Evolutionary conservation across 306 rosid genomes (phyloP), one percentile per base, ranked within the genome.

Genomic region (Parietaria judaica): DNA sequence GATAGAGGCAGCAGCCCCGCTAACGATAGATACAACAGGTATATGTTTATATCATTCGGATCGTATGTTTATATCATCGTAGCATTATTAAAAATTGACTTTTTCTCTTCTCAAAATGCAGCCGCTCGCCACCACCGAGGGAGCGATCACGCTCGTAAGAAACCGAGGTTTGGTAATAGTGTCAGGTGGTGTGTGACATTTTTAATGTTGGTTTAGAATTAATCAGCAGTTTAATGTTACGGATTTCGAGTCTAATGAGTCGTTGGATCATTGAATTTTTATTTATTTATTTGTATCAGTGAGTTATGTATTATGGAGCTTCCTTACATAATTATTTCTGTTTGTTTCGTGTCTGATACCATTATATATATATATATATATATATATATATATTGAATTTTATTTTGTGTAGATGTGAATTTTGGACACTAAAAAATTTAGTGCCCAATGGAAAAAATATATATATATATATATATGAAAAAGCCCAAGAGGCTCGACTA

Each of bases 11-110:
- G 71, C 63, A 86, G 95, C 74, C 94, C 90, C 39, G 56, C 69
- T 43, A 74, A 81, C 70, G 82, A 84, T 54, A 80, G 89, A 82
- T 82, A 80, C 63, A 75, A 71, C 72, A 87, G 92, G 89, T 84
- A 56, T 11, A 44, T 15, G 66, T 56, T 23, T 6, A 8, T 34
- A 14, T 17, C 31, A 36, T 12, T 23, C 6, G 45, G 43, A 14
- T 17, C 31, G 16, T 12, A 52, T 16, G 59, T 56, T 44, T 34
- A 11, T 17, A 5, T 66, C 66, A 72, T 31, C 57, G 62, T 14
- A 31, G 3, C 17, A 41, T 17, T 0, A 3, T n/a, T 41, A 41
- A 41, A 41, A 8, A 41, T 41, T 8, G 7, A 41, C 45, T 5
- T 41, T 5, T 41, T 41, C 31, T 23, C 31, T 50, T 64, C 14